Evolutionary conservation across 768 basidiomycete genomes (phyloP).

Genomic region (Leccinum broughii): DNA sequence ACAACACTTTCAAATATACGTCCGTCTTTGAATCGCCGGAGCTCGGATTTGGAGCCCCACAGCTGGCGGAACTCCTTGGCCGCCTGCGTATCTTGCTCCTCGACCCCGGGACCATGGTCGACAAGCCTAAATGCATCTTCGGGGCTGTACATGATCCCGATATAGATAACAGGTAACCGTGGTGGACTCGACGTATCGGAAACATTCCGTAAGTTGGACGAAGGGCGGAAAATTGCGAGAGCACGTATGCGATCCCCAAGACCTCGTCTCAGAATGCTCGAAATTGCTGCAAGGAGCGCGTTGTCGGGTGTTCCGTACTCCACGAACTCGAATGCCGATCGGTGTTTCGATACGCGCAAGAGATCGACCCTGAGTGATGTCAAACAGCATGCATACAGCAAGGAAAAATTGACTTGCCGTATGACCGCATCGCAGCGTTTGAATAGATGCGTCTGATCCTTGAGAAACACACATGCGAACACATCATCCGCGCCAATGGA

Average conservation of each 20-base stretch:
- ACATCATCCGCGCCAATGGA: constrained; percentile 51
- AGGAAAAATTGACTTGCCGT: constrained; percentile 41
- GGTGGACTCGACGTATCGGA: constrained; percentile 58
- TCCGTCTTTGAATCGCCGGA: constrained; percentile 95
- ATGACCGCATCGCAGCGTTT: constrained; percentile 75
- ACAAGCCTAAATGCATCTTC: constrained; percentile 80
- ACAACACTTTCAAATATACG: constrained; percentile 93
- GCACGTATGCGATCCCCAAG: constrained; percentile 73
- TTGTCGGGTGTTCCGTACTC: constrained; percentile 63
- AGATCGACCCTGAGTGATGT: constrained; percentile 46
- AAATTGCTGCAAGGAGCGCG: constrained; percentile 55
- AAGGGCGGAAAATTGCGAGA: constrained; percentile 58
- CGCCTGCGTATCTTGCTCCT: constrained; percentile 51
- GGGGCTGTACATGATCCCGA: constrained; percentile 78
- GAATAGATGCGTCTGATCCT: constrained; percentile 61
- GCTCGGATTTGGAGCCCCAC: constrained; percentile 92
- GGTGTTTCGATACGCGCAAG: constrained; percentile 42
- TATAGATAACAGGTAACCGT: constrained; percentile 49
- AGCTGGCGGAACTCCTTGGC: constrained; percentile 71
- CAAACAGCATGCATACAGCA: constrained; percentile 3
- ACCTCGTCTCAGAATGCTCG: constrained; percentile 55
- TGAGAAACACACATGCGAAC: constrained; percentile 72
- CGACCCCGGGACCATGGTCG: constrained; percentile 86
- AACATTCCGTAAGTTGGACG: constrained; percentile 44
- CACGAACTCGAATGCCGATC: constrained; percentile 38